phyloP scores from a whole-genome alignment of 768 basidiomycete species.

The Russula sp. region DNA sequence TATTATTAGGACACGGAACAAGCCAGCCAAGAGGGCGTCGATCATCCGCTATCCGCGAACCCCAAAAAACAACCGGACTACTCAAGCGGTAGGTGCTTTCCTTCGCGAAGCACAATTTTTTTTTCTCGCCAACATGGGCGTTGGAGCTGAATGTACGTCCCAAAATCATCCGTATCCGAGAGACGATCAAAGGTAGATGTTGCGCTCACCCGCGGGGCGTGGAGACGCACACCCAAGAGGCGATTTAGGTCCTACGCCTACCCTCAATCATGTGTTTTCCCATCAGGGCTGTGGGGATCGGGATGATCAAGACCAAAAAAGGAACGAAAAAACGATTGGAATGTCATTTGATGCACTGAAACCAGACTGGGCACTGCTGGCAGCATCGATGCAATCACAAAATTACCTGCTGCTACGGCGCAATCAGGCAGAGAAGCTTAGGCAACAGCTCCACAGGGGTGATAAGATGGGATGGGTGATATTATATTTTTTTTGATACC shows the following conservation, averaged over 20 bases:
- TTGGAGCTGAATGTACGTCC: slow-evolving; percentile 7
- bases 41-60: neutral
- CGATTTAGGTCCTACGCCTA: neutral
- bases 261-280: neutral
- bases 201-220: neutral
- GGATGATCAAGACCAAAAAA: neutral
- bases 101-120: neutral
- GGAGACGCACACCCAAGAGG: neutral
- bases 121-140: neutral
- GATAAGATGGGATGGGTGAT: neutral
- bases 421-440: neutral
- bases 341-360: neutral
- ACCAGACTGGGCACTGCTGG: neutral
- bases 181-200: neutral
- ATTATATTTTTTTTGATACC: neutral
- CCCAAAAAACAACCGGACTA: neutral
- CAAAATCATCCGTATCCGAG: neutral
- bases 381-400: too few species aligned
- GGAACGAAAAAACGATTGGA: neutral
- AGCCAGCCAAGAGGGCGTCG: neutral
- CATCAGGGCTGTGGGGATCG: neutral
- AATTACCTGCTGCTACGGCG: neutral
- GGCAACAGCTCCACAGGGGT: neutral
- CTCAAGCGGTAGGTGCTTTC: neutral
- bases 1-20: neutral